Percentiles rank a stretch among this genome's conserved stretches.
These are phyloP conservation scores for Podospora pseudocomata DNA, from an alignment of 495 filamentous ascomycete species.

Conservation along the genomic window DNA sequence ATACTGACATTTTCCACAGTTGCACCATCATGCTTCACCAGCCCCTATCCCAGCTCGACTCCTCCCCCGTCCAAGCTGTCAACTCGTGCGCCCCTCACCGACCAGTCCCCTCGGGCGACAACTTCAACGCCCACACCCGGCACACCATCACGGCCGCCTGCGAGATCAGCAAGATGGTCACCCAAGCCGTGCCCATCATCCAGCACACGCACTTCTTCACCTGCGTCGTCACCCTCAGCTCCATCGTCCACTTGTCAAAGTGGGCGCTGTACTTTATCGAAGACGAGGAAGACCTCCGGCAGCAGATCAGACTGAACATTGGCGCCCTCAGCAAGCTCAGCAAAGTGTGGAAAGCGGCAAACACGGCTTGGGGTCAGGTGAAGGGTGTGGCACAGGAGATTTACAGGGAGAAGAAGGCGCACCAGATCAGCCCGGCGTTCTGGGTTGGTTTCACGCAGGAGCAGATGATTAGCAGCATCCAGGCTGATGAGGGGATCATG, in stretches of 20 bases:
- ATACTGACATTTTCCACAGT: slow-evolving; percentile 20
- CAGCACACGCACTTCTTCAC: slow-evolving; percentile 88
- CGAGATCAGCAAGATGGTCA: slow-evolving; percentile 72
- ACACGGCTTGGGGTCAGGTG: slow-evolving; percentile 69
- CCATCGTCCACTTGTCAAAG: slow-evolving; percentile 58
- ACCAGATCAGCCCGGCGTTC: slow-evolving; percentile 47
- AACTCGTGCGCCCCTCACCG: slow-evolving; percentile 57
- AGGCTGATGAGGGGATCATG: slow-evolving; percentile 53
- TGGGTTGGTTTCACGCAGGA: slow-evolving; percentile 53
- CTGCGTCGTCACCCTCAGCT: slow-evolving; percentile 70
- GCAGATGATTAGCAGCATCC: slow-evolving; percentile 52
- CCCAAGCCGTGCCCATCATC: slow-evolving; percentile 66
- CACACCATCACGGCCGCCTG: slow-evolving; percentile 76
- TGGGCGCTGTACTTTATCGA: slow-evolving; percentile 55
- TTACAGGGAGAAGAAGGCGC: slow-evolving; percentile 54
- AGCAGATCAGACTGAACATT: slow-evolving; percentile 75
- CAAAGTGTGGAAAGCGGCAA: slow-evolving; percentile 74
- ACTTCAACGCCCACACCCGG: slow-evolving; percentile 67
- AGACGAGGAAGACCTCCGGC: slow-evolving; percentile 69
- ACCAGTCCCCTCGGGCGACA: slow-evolving; percentile 51
- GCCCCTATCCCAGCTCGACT: slow-evolving; percentile 59
- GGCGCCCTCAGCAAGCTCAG: slow-evolving; percentile 74
- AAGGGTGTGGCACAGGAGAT: slow-evolving; percentile 65
- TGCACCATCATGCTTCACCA: slow-evolving; percentile 72
- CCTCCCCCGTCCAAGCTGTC: slow-evolving; percentile 50